Base-by-base conservation (phyloP, 306 rosid genomes). In the Elaeagnus macrophylla region DNA sequence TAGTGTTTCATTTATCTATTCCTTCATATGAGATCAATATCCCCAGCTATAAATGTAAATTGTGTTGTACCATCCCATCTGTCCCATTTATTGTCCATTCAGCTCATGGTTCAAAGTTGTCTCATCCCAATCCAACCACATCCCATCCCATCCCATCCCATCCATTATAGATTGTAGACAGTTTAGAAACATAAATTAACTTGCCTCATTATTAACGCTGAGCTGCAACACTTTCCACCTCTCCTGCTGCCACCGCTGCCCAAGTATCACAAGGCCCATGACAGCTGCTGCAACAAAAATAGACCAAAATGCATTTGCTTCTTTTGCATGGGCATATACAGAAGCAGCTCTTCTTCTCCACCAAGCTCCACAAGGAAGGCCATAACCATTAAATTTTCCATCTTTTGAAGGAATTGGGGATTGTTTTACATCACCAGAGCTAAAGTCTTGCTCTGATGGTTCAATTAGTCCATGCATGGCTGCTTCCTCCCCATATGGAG, bases 301-400 rank as follows among this genome's bases (percentile, higher is more conserved):
- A 25, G 99, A 93, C 99, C 99, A 93, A 55, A 73, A 73, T 53
- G 95, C 65, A 68, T 81, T 87, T 53, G 99, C 78, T 32, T 93
- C 94, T 75, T 84, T 93, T 8, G 96, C 99, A 51, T 84, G 89
- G 69, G 89, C 69, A 76, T 87, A 93, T 44, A 87, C 61, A 56
- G 95, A 79, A 57, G 84, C 76, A 73, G 96, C 96, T 68, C 88
- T 78, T 67, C 95, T 74, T 74, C 79, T 93, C 99, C 99, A 93
- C 99, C 99, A 93, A 57, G 90, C 96, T 73, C 89, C 95, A 66
- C 96, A 80, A 13, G 96, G 94, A 72, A 87, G 74, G 64, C 46
- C 75, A 46, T 78, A 64, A 47, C 69, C 48, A 18, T 47, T 64
- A 56, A 50, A 66, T 55, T 75, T 67, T n/a, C 67, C 70, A 60